Base-by-base conservation (phyloP, 2,329 filamentous ascomycete species). In the Rhinocladiella mackenziei region DNA sequence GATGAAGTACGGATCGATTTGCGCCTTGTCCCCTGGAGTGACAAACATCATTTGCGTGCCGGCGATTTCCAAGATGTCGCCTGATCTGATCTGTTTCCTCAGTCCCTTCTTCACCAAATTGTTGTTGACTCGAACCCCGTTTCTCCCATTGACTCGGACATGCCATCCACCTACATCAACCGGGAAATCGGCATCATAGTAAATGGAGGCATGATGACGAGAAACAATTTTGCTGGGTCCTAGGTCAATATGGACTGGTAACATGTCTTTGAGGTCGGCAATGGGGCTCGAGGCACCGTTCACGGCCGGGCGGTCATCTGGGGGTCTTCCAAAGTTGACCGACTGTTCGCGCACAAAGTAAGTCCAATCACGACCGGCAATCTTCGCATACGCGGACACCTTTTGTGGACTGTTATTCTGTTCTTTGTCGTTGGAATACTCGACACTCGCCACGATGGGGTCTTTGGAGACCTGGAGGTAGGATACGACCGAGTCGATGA, bases 1-100 rank as follows among this genome's bases (percentile, higher is more conserved):
- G 11, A 86, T 75, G 60, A 84, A 89, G 58, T 70, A 77, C 15
- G 75, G 75, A 59, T 85, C 78, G 48, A 94, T 81, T 34, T 77
- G 73, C 18, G 89, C 74, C 17, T 79, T 77, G 43, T 86, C 83
- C 17, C 80, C 80, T 0, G 92, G 91, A n/a, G 94, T 78, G 35
- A 96, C 87, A 65, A 98, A 98, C 74, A 97, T 91, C 92, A 98
- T 98, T 70, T 98, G 91, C 1, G 92, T 86, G 40, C 86, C 86
- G 57, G 84, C 85, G 60, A 97, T 86, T 60, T 95, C 89, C 45
- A 98, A 83, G 31, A 97, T 87, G 62, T 91, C 83, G 45, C 92
- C 92, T 58, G 89, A 95, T 30, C 80, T 79, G 18, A 98, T 75
- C 20, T 78, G 70, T 23, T 80, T 76, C 25, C 79, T 75, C 28